Evolutionary conservation across 495 filamentous ascomycete species (phyloP), one percentile per base, ranked within the genome.

Genomic region (Penicillium coffeae): DNA sequence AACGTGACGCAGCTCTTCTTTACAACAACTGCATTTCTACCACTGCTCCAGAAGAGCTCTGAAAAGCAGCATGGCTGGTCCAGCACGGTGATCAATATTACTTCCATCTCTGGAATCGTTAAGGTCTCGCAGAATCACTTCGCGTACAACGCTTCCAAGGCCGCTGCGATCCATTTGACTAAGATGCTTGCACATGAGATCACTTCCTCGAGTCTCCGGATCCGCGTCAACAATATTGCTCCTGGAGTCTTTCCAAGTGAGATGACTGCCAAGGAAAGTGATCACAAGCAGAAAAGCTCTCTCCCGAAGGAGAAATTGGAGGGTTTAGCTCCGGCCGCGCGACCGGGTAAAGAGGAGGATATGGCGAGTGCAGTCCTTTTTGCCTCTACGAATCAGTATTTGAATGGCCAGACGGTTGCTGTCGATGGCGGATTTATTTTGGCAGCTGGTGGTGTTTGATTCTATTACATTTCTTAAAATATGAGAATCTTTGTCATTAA

Each of bases 311-410:
- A 85, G 48, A 82, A 86, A 64, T 85, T 79, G 46, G 65, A 73
- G 52, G 60, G 66, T 16, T 79, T 78, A 58, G 70, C 87, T 3
- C 84, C 85, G 0, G 76, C 78, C 0, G 55, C 63, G 1, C 62
- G 87, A 8, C 83, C 85, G 0, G 86, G 86, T 0, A 80, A 79
- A 30, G 87, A 90, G 60, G 70, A 81, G 27, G 87, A 90, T 58
- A 90, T 90, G 85, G 86, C 81, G 0, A 75, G 75, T 60, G 72
- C 83, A 3, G 70, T 88, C 13, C 60, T 90, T 15, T 85, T 82
- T 52, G 61, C 78, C 8, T 78, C 70, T 8, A 75, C 72, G 3
- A 88, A 88, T 50, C 83, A 87, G 69, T 89, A 89, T 44, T 53
- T 89, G 13, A 87, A 86, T 59, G 87, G 85, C 1, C 78, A 87